phyloP scores from a whole-genome alignment of 495 filamentous ascomycete species.

The Podospora pseudoanserina region DNA sequence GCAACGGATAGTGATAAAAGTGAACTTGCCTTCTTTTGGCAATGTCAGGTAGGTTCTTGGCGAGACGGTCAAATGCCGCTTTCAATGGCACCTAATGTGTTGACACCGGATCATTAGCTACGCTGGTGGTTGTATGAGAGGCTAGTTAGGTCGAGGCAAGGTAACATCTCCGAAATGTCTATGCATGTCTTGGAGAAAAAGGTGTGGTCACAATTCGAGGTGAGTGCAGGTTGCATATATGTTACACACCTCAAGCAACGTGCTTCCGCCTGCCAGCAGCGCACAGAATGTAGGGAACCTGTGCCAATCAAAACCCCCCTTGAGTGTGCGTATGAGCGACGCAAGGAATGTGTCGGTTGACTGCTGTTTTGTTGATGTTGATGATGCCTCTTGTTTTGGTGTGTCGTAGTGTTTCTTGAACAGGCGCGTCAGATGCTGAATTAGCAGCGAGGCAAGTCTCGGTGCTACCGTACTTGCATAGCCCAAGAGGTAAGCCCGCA shows the following conservation, averaged over 20 bases:
- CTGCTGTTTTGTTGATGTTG: not conserved
- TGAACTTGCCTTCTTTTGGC: slow-evolving; percentile 33
- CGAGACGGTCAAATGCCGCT: slow-evolving; percentile 24
- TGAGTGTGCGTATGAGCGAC: slow-evolving; percentile 42
- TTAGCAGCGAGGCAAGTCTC: slow-evolving; percentile 55
- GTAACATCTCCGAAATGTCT: not conserved
- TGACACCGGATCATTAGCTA: not conserved
- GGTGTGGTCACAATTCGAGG: not conserved
- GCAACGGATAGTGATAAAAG: not conserved
- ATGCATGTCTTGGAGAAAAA: not conserved
- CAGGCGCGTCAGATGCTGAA: slow-evolving; percentile 41
- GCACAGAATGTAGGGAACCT: slow-evolving; percentile 84
- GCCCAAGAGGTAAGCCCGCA: slow-evolving; percentile 71
- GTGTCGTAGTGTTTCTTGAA: slow-evolving; percentile 18
- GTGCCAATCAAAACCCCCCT: slow-evolving; percentile 48
- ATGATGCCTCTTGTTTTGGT: not conserved
- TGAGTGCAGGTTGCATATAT: slow-evolving; percentile 8
- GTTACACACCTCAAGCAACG: slow-evolving; percentile 58
- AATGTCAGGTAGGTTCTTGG: slow-evolving; percentile 26
- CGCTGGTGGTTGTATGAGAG: slow-evolving; percentile 12
- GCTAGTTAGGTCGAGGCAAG: not conserved
- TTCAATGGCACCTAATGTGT: slow-evolving; percentile 32
- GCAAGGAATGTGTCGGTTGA: slow-evolving; percentile 35
- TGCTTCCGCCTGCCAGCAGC: slow-evolving; percentile 69
- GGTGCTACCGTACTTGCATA: slow-evolving; percentile 70